These are phyloP conservation scores for Metschnikowia dekortorum DNA, from an alignment of 805 yeast species.

Conservation along the genomic window DNA sequence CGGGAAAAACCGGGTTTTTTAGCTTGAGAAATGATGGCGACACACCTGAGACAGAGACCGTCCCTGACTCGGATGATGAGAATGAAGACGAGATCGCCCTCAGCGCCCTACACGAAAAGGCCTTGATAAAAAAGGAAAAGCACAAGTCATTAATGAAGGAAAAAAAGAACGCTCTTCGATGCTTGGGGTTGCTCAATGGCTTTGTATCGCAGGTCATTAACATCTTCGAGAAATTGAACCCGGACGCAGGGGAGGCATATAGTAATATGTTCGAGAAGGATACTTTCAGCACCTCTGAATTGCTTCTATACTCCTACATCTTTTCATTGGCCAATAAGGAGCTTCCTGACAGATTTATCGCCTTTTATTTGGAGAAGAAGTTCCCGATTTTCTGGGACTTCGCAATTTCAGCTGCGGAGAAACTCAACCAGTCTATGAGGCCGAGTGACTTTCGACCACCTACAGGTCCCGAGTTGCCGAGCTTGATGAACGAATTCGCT, in stretches of 20 bases:
- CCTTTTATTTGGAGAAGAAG: conserved; percentile 27
- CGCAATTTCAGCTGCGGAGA: conserved; percentile 12
- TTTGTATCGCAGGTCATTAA: conserved; percentile 18
- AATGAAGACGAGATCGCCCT: conserved; percentile 24
- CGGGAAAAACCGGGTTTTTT: conserved; percentile 27
- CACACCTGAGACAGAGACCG: conserved; percentile 27
- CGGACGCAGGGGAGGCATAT: conserved; percentile 10
- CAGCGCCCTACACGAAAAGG: conserved; percentile 37
- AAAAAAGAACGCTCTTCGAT: conserved; percentile 28
- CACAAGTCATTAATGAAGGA: conserved; percentile 28
- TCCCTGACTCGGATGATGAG: conserved; percentile 19
- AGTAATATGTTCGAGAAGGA: conserved; percentile 17
- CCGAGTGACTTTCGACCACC: conserved; percentile 21
- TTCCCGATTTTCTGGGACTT: conserved; percentile 25
- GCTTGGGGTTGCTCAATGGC: conserved; percentile 24
- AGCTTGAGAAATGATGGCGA: conserved; percentile 17
- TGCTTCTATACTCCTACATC: conserved; percentile 39
- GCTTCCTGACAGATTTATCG: conserved; percentile 41
- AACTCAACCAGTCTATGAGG: conserved; percentile 10
- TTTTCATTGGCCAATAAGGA: conserved; percentile 25
- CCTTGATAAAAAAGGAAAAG: conserved; percentile 31
- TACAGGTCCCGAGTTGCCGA: conserved; percentile 28
- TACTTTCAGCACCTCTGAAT: conserved; percentile 26
- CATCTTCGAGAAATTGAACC: conserved; percentile 14
- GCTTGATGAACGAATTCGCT: conserved; percentile 31